Base-by-base conservation (phyloP, 2,329 filamentous ascomycete genomes). In the Sporothrix curviconia region DNA sequence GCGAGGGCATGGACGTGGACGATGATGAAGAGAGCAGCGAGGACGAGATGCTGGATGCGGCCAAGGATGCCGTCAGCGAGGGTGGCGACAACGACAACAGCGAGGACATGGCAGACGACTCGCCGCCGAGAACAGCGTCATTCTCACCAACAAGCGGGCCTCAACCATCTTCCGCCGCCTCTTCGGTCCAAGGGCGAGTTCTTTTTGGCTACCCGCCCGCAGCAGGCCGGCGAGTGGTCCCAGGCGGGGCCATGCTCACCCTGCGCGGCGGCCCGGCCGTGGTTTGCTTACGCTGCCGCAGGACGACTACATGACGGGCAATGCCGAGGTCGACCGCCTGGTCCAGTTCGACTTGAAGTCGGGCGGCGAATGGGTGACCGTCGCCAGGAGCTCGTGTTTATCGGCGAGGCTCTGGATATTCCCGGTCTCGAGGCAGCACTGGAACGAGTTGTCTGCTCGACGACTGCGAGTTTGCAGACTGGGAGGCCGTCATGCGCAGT, bases 351-450 rank as follows among this genome's bases (percentile, higher is more conserved):
- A 81, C 62, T 75, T 81, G 22, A 65, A 71, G 7, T 76, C 78
- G 25, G 78, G 78, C 5, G 81, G 80, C 0, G 76, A 81, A 59
- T 89, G 85, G 84, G 84, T 0, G 86, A 90, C 63, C 76, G 86
- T 1, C 75, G 86, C 2, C 86, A 90, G 66, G 86, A 90, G 67
- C 67, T 90, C 7, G 86, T 90, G 3, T 87, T 90, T 60, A 89
- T 90, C 58, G 86, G 86, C 0, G 84, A 89, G 68, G 76, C 76
- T 5, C 73, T 90, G 14, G 76, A 87, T 51, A 65, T 74, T 1
- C 65, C 67, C 5, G 75, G 72, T 0, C 71, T 90, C 15, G 78
- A 76, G 24, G 69, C 68, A 4, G 67, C 78, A 34, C 67, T 90
- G 3, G 82, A 90, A n/a, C n/a, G 64, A 69, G 67, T 2, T 89